These are phyloP conservation scores for Phalaenopsis aphrodite DNA, from an alignment of 106 monocot genomes.

Conservation along the genomic window DNA sequence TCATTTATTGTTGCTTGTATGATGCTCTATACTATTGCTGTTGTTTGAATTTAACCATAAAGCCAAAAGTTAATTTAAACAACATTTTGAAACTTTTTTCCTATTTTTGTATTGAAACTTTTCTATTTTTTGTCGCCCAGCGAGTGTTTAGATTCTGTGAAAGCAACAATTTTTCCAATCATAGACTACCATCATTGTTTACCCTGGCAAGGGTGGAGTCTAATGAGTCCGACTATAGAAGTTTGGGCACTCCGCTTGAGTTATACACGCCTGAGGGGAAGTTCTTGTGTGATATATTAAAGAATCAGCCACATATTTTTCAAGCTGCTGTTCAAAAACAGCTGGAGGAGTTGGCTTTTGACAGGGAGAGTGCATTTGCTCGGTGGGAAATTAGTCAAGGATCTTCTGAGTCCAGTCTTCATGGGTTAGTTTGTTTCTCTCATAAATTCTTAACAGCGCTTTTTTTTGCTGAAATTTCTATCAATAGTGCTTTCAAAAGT, in stretches of 20 bases:
- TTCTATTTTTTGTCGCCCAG: slow-evolving; percentile 10
- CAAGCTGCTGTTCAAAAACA: slow-evolving; percentile 30
- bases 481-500: no score
- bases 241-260: slow-evolving; percentile 43
- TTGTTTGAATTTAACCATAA: no score
- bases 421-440: slow-evolving; percentile 38
- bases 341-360: slow-evolving; percentile 37
- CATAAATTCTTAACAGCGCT: not conserved
- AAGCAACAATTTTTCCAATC: slow-evolving; percentile 1
- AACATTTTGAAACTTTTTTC: not conserved
- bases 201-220: slow-evolving; percentile 26
- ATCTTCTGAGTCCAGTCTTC: slow-evolving; percentile 43
- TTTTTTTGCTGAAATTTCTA: not conserved
- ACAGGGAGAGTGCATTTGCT: slow-evolving; percentile 37
- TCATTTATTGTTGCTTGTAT: not conserved
- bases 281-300: slow-evolving; percentile 43
- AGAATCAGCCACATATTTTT: slow-evolving; percentile 57
- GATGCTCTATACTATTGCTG: not conserved
- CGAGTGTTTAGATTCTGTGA: slow-evolving; percentile 2
- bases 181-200: slow-evolving; percentile 12
- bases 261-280: slow-evolving; percentile 40
- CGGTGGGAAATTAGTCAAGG: slow-evolving; percentile 38
- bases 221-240: slow-evolving; percentile 26
- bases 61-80: no score
- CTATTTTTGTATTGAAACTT: no score